These are phyloP conservation scores for Selaginella moellendorffii DNA, from an alignment of 75 land plant genomes.

Conservation along the genomic window DNA sequence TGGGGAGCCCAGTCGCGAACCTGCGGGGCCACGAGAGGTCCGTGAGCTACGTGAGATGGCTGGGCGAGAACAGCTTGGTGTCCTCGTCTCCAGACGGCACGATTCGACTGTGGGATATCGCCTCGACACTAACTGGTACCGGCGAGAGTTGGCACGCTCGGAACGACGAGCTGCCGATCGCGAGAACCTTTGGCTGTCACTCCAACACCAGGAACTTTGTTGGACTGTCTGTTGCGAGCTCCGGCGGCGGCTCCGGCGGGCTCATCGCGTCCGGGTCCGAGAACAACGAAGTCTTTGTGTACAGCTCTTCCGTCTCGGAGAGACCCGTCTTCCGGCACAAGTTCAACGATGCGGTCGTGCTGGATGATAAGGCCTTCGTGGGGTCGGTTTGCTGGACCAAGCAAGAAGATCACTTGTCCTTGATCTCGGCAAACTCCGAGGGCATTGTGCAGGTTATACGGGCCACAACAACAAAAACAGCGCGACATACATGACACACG, in stretches of 20 bases:
- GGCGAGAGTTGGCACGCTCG: too few relatives aligned
- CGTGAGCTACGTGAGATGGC: constrained; percentile 42
- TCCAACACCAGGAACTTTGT: constrained; percentile 42
- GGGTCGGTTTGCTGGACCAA: constrained; percentile 60
- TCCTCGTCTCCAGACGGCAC: constrained; percentile 44
- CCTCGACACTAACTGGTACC: too few relatives aligned
- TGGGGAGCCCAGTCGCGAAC: constrained; percentile 20
- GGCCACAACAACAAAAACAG: too few relatives aligned
- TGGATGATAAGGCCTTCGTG: constrained; percentile 24
- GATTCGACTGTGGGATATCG: constrained; percentile 40
- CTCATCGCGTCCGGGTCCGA: constrained; percentile 65
- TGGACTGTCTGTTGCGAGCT: constrained; percentile 36
- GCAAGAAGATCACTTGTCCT: constrained; percentile 27
- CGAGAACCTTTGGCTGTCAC: constrained; percentile 44
- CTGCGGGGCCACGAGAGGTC: constrained; percentile 29
- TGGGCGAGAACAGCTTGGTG: constrained; percentile 22
- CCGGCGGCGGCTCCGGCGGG: too few relatives aligned
- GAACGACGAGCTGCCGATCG: too few relatives aligned
- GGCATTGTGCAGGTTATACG: constrained; percentile 34
- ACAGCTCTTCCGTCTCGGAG: constrained; percentile 10
- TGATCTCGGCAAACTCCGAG: constrained; percentile 52
- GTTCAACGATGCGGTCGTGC: neutral
- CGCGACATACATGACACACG: too few relatives aligned
- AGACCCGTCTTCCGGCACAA: neutral
- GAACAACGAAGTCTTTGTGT: constrained; percentile 49